Percentiles rank a stretch among this genome's conserved stretches.
These are phyloP conservation scores for Penicillium sp. DNA, from an alignment of 2,329 filamentous ascomycete species.

Conservation along the genomic window DNA sequence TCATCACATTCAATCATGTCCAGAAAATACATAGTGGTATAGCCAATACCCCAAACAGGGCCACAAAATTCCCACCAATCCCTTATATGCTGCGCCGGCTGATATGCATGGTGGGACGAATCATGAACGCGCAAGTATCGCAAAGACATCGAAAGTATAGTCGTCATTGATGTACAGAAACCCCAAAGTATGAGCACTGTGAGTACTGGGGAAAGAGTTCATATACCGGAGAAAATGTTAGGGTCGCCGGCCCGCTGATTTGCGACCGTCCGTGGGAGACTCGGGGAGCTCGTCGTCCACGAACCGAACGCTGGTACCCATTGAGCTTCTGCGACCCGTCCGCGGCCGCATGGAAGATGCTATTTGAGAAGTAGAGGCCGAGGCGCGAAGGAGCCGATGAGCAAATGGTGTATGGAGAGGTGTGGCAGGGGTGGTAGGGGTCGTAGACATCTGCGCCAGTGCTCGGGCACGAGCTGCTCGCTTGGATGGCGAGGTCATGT, in stretches of 20 bases:
- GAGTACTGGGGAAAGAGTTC: conserved; percentile 1
- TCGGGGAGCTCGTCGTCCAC: conserved; percentile 39
- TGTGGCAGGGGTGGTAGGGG: conserved; percentile 44
- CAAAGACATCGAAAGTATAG: conserved; percentile 15
- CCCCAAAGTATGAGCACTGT: not conserved
- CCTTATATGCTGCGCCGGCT: conserved; percentile 24
- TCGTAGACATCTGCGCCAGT: conserved; percentile 43
- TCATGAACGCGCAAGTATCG: conserved; percentile 11
- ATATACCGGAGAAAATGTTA: conserved; percentile 18
- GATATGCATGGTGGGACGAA: conserved; percentile 21
- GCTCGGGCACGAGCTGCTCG: conserved; percentile 42
- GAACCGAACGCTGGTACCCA: conserved; percentile 40
- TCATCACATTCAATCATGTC: conserved; percentile 22
- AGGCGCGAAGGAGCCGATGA: conserved; percentile 34
- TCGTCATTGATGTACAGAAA: conserved; percentile 18
- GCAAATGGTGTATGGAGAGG: conserved; percentile 44
- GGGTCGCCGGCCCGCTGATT: conserved; percentile 33
- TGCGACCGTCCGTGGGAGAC: conserved; percentile 39
- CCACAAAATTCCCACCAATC: conserved; percentile 7
- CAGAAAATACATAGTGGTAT: conserved; percentile 18
- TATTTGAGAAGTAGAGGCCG: conserved; percentile 18
- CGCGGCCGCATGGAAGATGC: conserved; percentile 25
- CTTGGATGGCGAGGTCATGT: conserved; percentile 45
- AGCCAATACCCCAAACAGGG: conserved; percentile 8
- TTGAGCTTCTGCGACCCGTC: conserved; percentile 25